These are phyloP conservation scores for Lunularia cruciata DNA, from an alignment of 225 moss, liverwort and hornwort genomes.

Conservation along the genomic window DNA sequence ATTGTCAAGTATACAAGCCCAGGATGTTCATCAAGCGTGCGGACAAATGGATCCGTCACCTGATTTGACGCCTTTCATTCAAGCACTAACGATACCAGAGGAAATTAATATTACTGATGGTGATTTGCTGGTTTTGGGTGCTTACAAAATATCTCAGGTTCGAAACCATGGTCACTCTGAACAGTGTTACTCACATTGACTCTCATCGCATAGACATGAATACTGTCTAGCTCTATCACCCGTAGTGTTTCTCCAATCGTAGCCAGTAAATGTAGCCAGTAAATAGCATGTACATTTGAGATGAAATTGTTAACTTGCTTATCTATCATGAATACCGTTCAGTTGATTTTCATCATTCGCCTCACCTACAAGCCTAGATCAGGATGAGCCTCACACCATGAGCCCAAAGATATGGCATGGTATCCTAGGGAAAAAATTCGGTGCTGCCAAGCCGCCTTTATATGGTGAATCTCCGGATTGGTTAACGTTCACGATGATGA, in stretches of 20 bases:
- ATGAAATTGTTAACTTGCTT: background rate
- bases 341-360: too few relatives aligned
- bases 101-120: background rate
- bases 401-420: too few relatives aligned
- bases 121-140: conserved; percentile 5
- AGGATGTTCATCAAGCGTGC: conserved; percentile 1
- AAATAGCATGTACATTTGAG: background rate
- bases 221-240: background rate
- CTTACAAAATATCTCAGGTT: conserved; percentile 28
- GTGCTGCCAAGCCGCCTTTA: background rate
- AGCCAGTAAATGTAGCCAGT: too few relatives aligned
- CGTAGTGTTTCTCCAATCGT: background rate
- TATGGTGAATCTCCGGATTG: background rate
- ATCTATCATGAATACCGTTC: background rate
- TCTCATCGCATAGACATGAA: background rate
- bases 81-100: background rate
- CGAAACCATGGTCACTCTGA: background rate
- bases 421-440: background rate
- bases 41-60: background rate
- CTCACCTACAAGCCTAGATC: too few relatives aligned
- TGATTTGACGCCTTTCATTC: background rate
- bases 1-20: too few relatives aligned
- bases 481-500: background rate
- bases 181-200: background rate
- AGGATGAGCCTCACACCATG: too few relatives aligned